These are phyloP conservation scores for Inonotus obliquus DNA, from an alignment of 1,284 basidiomycete genomes.

Conservation along the genomic window DNA sequence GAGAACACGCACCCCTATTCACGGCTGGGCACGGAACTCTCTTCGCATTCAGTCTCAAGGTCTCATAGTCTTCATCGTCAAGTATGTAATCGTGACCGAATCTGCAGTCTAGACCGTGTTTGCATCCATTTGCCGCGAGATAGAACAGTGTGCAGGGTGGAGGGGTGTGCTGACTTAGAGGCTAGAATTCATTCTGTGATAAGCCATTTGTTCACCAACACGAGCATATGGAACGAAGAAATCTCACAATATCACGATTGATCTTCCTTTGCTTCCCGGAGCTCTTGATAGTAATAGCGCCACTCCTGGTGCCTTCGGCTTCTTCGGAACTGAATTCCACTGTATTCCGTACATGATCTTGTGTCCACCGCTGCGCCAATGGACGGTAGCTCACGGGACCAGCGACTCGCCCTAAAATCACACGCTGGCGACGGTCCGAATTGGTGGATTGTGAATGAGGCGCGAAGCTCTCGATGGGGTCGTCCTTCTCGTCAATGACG, in stretches of 20 bases:
- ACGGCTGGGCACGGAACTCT: slow-evolving; percentile 53
- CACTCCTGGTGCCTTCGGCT: not conserved
- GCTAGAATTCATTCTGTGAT: not conserved
- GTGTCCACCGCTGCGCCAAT: slow-evolving; percentile 2
- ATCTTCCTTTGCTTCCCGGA: slow-evolving; percentile 10
- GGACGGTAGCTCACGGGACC: slow-evolving; percentile 16
- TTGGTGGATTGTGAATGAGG: slow-evolving; percentile 1
- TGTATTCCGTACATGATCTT: not conserved
- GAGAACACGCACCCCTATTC: slow-evolving; percentile 41
- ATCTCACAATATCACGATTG: slow-evolving; percentile 11
- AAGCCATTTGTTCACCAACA: not conserved
- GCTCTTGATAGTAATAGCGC: not conserved
- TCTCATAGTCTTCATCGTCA: slow-evolving; percentile 43
- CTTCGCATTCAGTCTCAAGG: slow-evolving; percentile 49
- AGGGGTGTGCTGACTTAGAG: slow-evolving; percentile 42
- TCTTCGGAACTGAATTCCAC: not conserved
- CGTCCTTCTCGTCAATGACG: not conserved
- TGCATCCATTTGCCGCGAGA: slow-evolving; percentile 43
- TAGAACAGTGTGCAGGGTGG: slow-evolving; percentile 62
- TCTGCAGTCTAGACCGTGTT: slow-evolving; percentile 48
- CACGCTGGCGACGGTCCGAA: slow-evolving; percentile 6
- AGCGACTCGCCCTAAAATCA: slow-evolving; percentile 10
- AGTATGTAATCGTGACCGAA: slow-evolving; percentile 56
- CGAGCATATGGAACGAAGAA: not conserved
- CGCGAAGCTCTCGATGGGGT: not conserved